Evolutionary conservation across 2,329 filamentous ascomycete genomes (phyloP).

Genomic region (Orbilia quercus): DNA sequence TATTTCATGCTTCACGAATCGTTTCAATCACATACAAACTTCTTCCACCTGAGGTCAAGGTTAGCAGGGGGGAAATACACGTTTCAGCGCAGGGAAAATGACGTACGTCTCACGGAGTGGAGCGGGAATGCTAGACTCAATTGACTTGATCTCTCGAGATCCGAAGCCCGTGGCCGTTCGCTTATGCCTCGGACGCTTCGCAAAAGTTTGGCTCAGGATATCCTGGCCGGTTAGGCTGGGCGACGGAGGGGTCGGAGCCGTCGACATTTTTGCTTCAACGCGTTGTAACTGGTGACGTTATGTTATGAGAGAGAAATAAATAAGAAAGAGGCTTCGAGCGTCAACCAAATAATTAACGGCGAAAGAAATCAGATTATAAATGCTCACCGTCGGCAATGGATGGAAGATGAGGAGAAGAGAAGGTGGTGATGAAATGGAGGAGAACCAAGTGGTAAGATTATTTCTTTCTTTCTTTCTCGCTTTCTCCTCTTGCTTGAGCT

Average conservation of each 20-base stretch:
- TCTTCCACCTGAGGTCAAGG: constrained; percentile 58
- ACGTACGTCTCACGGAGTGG: constrained; percentile 59
- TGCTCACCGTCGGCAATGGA: constrained; percentile 4
- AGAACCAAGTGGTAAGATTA: constrained; percentile 41
- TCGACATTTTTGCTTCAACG: constrained; percentile 39
- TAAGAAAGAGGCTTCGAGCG: too few species aligned
- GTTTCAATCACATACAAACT: constrained; percentile 58
- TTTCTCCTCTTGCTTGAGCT: constrained; percentile 16
- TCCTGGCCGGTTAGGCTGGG: constrained; percentile 59
- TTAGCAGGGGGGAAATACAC: constrained; percentile 37
- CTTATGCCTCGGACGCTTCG: constrained; percentile 92
- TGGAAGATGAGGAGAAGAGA: constrained; percentile 6
- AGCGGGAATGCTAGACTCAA: constrained; percentile 69
- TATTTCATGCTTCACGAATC: background rate
- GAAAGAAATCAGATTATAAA: constrained; percentile 21
- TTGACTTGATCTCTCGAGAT: constrained; percentile 87
- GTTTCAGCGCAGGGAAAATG: constrained; percentile 9
- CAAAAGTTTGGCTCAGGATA: constrained; percentile 80
- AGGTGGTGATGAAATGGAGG: constrained; percentile 16
- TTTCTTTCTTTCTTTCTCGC: too few species aligned
- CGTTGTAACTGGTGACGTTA: constrained; percentile 35
- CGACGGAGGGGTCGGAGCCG: constrained; percentile 58
- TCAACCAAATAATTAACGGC: constrained; percentile 13
- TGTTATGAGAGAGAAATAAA: constrained; percentile 13
- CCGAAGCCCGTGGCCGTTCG: constrained; percentile 96